These are phyloP conservation scores for Balakata baccata DNA, from an alignment of 345 rosid genomes.

Conservation along the genomic window DNA sequence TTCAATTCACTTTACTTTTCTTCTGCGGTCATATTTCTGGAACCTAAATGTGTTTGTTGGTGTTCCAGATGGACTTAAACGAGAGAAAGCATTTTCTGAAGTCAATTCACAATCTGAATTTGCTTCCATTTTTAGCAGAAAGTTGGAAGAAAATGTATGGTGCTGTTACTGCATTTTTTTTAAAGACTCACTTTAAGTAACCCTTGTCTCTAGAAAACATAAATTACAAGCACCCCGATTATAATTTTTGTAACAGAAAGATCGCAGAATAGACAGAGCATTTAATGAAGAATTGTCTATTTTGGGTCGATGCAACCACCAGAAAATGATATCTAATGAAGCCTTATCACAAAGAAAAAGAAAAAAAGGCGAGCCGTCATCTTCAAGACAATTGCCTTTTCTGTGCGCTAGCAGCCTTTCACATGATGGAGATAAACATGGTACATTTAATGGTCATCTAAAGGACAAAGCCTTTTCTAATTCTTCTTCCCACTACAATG, in stretches of 20 bases:
- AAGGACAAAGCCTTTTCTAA: conserved; percentile 28
- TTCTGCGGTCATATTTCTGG: conserved; percentile 8
- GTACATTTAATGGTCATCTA: conserved; percentile 20
- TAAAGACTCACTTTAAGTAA: conserved; percentile 1
- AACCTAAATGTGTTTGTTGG: conserved; percentile 34
- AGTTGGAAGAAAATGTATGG: conserved; percentile 57
- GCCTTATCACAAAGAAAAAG: conserved; percentile 27
- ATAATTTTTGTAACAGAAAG: conserved; percentile 19
- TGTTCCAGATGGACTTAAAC: conserved; percentile 38
- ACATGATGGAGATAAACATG: conserved; percentile 21
- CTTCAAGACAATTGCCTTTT: conserved; percentile 27
- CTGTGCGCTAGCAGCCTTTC: conserved; percentile 26
- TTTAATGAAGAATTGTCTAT: conserved; percentile 16
- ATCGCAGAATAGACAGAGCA: neutral
- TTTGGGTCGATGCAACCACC: conserved; percentile 21
- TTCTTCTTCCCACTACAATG: conserved; percentile 23
- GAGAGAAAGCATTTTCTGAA: conserved; percentile 30
- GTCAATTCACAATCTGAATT: conserved; percentile 43
- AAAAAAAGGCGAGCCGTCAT: conserved; percentile 30
- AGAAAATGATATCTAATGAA: conserved; percentile 30
- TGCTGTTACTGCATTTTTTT: conserved; percentile 17
- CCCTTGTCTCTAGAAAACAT: neutral
- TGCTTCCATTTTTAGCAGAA: conserved; percentile 35
- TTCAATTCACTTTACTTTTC: neutral
- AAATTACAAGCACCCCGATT: neutral